phyloP scores from a whole-genome alignment of 2,329 filamentous ascomycete genomes.

The Colletotrichum camelliae region DNA sequence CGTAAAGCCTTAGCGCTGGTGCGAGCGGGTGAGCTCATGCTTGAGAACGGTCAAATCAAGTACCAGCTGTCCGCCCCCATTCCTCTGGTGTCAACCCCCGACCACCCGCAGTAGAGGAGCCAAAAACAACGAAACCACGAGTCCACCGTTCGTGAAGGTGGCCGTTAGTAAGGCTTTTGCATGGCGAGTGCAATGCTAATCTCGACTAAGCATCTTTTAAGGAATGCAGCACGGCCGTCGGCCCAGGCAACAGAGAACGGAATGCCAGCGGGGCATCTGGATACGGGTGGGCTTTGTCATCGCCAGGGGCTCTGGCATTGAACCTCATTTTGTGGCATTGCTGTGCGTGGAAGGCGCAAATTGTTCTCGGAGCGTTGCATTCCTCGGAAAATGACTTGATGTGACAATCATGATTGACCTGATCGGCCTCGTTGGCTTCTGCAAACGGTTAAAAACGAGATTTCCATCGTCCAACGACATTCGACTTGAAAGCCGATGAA shows the following conservation, averaged over 20 bases:
- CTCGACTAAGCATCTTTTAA: neutral
- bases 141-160: neutral
- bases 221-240: neutral
- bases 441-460: neutral
- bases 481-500: neutral
- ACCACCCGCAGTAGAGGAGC: neutral
- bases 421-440: neutral
- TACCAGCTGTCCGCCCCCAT: neutral
- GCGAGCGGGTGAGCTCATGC: neutral
- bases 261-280: neutral
- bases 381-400: neutral
- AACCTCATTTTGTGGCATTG: constrained; percentile 1
- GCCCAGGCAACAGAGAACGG: neutral
- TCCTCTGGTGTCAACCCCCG: neutral
- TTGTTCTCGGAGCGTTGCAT: neutral
- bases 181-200: constrained; percentile 13
- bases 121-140: neutral
- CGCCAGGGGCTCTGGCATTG: neutral
- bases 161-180: neutral
- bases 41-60: neutral
- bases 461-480: neutral
- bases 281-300: neutral
- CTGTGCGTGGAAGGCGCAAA: neutral
- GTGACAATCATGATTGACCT: neutral
- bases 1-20: neutral